Base-by-base conservation (phyloP, 2,329 filamentous ascomycete species). In the Aspergillus luchuensis region DNA sequence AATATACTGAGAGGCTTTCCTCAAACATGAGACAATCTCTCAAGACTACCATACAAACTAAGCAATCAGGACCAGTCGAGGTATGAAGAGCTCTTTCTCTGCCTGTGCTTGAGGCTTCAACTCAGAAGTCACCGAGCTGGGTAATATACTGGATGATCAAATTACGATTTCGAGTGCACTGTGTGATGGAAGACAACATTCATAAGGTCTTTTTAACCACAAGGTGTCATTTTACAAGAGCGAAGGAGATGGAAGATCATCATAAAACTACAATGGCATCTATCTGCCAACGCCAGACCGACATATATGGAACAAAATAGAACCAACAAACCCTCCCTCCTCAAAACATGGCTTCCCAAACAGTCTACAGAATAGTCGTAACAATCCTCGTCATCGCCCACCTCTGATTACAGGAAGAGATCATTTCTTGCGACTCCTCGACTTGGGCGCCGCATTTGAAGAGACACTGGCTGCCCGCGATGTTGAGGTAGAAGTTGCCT, bases 381-480 rank as follows among this genome's bases (percentile, higher is more conserved):
- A 65, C 52, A 55, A 60, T 39, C 36, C 38, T 28, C 30, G 50
- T 50, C 39, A 39, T 53, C 33, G 47, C 17, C 49, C 13, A 56
- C 23, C n/a, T 21, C 48, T 47, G 45, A 10, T 53, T 39, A 55
- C 36, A 52, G 33, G 11, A 36, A 23, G 48, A 52, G n/a, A 61
- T 78, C 75, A 81, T 69, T 77, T 83, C 78, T 82, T 84, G 60
- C 76, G 80, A 50, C 78, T 73, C 67, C 80, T 83, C 30, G 77
- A 77, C 73, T 85, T 81, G 63, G 76, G 71, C 69, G 81, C 78
- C 55, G 81, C 84, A 48, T 85, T 91, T 0, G 93, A 97, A 33
- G 86, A 87, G 25, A 97, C 92, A 74, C 95, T 98, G 5, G 89
- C 94, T 15, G 93, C 93, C 64, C 95, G 86, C 6, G 93, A 97